Evolutionary conservation across 352 stramenopile genomes (phyloP).

Genomic region (Phytopythium delawarense): DNA sequence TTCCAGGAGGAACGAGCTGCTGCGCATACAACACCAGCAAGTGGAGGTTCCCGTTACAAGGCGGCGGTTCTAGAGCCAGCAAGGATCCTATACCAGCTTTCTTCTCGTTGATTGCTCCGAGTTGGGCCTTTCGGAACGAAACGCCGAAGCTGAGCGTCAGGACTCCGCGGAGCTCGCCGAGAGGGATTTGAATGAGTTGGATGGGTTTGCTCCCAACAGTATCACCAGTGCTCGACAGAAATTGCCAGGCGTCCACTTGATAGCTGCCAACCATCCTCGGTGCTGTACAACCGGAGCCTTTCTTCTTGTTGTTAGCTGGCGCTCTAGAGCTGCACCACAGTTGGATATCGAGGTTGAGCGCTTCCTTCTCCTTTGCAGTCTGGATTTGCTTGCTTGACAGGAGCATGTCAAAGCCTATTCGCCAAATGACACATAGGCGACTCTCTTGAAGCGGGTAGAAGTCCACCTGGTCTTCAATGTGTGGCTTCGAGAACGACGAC

Average conservation of each 20-base stretch:
- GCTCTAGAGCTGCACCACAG: conserved; percentile 6
- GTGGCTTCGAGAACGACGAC: background rate
- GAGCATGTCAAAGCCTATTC: conserved; percentile 13
- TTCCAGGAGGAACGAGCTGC: conserved; percentile 26
- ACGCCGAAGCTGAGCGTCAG: conserved; percentile 26
- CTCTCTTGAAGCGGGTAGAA: background rate
- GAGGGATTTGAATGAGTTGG: conserved; percentile 9
- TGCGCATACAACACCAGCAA: conserved; percentile 33
- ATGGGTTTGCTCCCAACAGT: background rate
- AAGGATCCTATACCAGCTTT: background rate
- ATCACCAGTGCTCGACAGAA: conserved; percentile 3
- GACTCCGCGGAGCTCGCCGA: conserved; percentile 16
- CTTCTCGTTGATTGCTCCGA: background rate
- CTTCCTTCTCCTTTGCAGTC: conserved; percentile 27
- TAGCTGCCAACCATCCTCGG: conserved; percentile 22
- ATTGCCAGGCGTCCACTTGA: conserved; percentile 22
- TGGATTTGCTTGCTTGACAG: conserved; percentile 18
- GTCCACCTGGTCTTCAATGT: conserved; percentile 2
- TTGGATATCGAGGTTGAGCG: conserved; percentile 22
- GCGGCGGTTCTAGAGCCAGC: background rate
- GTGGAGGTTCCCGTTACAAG: conserved; percentile 37
- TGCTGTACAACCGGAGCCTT: background rate
- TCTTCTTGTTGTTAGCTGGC: conserved; percentile 9
- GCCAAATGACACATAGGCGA: conserved; percentile 16
- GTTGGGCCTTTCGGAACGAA: conserved; percentile 9